Evolutionary conservation across 306 rosid species (phyloP).

Genomic region (Cicer cuneatum): DNA sequence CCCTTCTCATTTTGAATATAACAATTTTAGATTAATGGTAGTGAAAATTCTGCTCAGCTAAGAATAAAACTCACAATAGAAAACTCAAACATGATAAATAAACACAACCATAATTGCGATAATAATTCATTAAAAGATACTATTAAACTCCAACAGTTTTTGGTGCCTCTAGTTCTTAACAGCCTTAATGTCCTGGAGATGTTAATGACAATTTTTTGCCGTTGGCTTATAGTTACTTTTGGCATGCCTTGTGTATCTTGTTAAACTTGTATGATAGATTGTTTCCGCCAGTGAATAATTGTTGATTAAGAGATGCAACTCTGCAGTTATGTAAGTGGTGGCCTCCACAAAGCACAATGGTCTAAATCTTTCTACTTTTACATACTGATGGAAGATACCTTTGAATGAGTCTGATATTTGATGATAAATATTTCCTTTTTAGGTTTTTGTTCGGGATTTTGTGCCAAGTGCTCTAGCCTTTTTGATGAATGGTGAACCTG

Average conservation of each 20-base stretch:
- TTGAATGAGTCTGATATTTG: constrained; percentile 14
- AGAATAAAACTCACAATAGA: background rate
- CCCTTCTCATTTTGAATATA: constrained; percentile 1
- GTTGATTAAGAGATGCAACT: constrained; percentile 6
- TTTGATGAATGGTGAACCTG: constrained; percentile 94
- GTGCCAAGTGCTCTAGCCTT: constrained; percentile 94
- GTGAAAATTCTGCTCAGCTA: constrained; percentile 3
- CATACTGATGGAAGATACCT: constrained; percentile 5
- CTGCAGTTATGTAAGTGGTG: constrained; percentile 3
- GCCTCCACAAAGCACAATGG: background rate
- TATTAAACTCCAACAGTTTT: constrained; percentile 21
- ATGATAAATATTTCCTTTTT: constrained; percentile 5
- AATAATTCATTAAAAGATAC: constrained; percentile 10
- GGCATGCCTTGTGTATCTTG: background rate
- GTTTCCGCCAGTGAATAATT: constrained; percentile 18
- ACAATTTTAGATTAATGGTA: background rate
- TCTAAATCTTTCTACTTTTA: constrained; percentile 5
- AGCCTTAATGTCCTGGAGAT: background rate
- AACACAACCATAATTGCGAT: background rate
- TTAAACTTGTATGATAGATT: constrained; percentile 6
- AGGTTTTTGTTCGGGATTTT: constrained; percentile 94
- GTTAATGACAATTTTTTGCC: background rate
- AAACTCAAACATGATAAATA: background rate
- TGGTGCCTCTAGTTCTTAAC: constrained; percentile 12
- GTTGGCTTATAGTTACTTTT: constrained; percentile 18